Evolutionary conservation across 2,329 filamentous ascomycete species (phyloP), one percentile per base, ranked within the genome.

Genomic region (Diaporthe sp.): DNA sequence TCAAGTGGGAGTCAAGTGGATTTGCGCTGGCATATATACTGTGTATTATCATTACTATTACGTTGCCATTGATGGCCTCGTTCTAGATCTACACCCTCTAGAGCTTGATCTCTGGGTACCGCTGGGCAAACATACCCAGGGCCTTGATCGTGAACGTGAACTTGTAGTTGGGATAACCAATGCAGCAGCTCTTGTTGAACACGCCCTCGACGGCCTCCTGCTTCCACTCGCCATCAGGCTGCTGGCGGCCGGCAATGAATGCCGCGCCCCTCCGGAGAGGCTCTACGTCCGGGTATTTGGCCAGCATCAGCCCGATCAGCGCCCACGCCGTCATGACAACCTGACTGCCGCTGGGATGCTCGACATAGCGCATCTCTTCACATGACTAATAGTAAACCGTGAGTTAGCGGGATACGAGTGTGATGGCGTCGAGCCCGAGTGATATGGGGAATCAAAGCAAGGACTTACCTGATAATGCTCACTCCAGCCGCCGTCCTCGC

Each of bases 131-230:
- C 91, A 98, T 93, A 7, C 97, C 97, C 77, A 99, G 83, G 2
- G 97, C 97, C 85, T 97, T 97, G 82, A 98, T 94, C 1, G 96
- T 92, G 84, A 98, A 99, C 74, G 93, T 94, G 83, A 98, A 97
- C 87, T 98, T 99, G 88, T 99, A 99, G 87, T 99, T 99, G 57
- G 96, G 96, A 81, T 99, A 99, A 0, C 95, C 97, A 78, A 99
- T 99, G 95, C 98, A 98, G 88, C 96, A 98, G 80, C 93, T 97
- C 87, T 98, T 98, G 85, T 99, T 99, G 85, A 99, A 99, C 15
- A 99, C 97, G 2, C 97, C 97, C 83, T 99, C 97, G 79, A 99
- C 98, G 0, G 94, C 93, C 84, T 98, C 97, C 82, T 98, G 96
- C 78, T 94, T 82, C 97, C 97, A 99, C 85, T 98, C 96, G 45